Evolutionary conservation across 805 yeast species (phyloP).

Genomic region (Saturnispora diversa): DNA sequence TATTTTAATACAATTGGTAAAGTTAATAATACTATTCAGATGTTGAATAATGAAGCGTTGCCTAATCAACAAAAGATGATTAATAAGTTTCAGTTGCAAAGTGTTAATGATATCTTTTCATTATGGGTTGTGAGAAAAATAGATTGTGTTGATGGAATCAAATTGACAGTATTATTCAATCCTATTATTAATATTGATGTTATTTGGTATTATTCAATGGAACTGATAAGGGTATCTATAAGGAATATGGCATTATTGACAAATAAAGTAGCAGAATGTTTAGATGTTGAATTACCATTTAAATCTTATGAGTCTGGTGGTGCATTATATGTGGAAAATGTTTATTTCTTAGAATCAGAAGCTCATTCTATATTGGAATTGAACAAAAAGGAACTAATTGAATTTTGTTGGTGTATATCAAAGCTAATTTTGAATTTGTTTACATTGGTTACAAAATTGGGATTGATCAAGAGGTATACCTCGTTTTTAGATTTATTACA

Average conservation of each 20-base stretch:
- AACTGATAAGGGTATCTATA: slow-evolving; percentile 20
- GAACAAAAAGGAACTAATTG: slow-evolving; percentile 1
- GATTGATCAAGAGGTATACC: background rate
- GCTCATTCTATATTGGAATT: background rate
- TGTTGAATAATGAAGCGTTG: background rate
- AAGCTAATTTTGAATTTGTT: slow-evolving; percentile 7
- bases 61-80: slow-evolving; percentile 4
- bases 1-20: background rate
- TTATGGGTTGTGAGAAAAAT: slow-evolving; percentile 11
- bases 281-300: slow-evolving; percentile 20
- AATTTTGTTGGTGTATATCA: slow-evolving; percentile 8
- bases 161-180: slow-evolving; percentile 17
- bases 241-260: slow-evolving; percentile 18
- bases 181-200: slow-evolving; percentile 24
- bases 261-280: slow-evolving; percentile 14
- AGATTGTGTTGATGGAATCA: slow-evolving; percentile 7
- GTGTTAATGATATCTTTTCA: slow-evolving; percentile 1
- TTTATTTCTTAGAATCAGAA: background rate
- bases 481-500: too few relatives aligned
- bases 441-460: background rate
- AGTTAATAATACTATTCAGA: background rate
- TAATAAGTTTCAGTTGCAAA: background rate
- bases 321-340: slow-evolving; percentile 5
- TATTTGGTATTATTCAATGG: slow-evolving; percentile 17
- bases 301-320: slow-evolving; percentile 8